Conservation (phyloP, 2,329 filamentous ascomycete species). For the Chaetomium globosum region DNA sequence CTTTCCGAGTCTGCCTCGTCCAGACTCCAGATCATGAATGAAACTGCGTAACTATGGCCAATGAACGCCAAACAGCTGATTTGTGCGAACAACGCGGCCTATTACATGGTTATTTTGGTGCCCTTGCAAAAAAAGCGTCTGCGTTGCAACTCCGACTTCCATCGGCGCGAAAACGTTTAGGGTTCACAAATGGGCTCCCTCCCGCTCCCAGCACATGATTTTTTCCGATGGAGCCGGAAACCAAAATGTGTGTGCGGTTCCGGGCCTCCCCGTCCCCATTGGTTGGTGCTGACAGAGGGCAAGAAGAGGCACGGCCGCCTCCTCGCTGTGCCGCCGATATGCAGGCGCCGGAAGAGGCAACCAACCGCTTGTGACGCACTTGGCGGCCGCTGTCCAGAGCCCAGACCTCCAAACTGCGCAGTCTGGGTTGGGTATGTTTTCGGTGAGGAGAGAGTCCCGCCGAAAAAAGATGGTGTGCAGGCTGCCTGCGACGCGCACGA, state of each 20-base stretch:
- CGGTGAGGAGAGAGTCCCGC: background rate
- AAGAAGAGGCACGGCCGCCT: conserved; percentile 9
- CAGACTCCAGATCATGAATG: background rate
- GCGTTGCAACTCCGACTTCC: background rate
- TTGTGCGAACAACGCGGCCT: background rate
- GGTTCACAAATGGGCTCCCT: conserved; percentile 13
- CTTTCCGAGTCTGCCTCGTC: background rate
- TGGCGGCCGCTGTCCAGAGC: conserved; percentile 5
- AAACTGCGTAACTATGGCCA: background rate
- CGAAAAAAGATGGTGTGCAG: background rate
- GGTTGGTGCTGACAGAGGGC: background rate
- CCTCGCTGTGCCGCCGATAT: conserved; percentile 13
- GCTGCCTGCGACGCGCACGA: background rate
- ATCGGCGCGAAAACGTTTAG: background rate
- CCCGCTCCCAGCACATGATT: background rate
- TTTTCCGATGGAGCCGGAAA: background rate
- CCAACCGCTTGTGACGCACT: background rate
- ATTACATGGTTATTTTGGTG: background rate
- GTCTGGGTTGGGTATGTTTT: background rate
- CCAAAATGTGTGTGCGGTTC: background rate
- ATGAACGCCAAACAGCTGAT: background rate
- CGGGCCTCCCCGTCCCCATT: background rate
- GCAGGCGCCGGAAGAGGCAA: conserved; percentile 17
- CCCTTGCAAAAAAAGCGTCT: background rate
- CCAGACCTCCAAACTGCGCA: background rate